Conservation (phyloP, 306 rosid species). For the Astragalus membranaceus region DNA sequence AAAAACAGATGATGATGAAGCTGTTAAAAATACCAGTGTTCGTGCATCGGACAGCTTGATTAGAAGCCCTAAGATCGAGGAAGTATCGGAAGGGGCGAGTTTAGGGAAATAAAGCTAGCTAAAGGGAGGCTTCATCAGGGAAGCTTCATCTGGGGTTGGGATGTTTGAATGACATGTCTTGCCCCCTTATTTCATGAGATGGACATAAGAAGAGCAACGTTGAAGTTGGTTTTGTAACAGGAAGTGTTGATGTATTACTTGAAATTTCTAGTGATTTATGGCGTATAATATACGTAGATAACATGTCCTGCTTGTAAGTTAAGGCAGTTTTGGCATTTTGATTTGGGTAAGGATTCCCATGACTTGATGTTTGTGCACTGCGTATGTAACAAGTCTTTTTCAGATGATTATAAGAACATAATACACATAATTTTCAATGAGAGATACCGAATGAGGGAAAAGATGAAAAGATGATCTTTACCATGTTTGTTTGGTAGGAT, state of each 20-base stretch:
- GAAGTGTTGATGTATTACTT: conserved; percentile 16
- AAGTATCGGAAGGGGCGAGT: conserved; percentile 20
- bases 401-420: too few species aligned
- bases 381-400: too few species aligned
- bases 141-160: neutral
- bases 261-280: neutral
- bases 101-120: conserved; percentile 24
- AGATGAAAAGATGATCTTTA: too few species aligned
- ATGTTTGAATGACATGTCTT: neutral
- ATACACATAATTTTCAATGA: too few species aligned
- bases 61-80: conserved; percentile 38
- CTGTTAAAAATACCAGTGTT: conserved; percentile 15
- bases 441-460: too few species aligned
- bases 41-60: conserved; percentile 34
- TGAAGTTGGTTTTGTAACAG: conserved; percentile 17
- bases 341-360: neutral
- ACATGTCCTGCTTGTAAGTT: neutral
- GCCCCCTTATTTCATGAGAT: conserved; percentile 3
- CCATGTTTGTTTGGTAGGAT: too few species aligned
- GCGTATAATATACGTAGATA: neutral
- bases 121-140: conserved; percentile 7
- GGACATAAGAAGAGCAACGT: neutral
- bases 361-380: neutral
- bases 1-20: conserved; percentile 25
- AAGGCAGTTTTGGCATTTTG: neutral